phyloP scores from a whole-genome alignment of 805 yeast genomes.

The Yarrowia sp. region DNA sequence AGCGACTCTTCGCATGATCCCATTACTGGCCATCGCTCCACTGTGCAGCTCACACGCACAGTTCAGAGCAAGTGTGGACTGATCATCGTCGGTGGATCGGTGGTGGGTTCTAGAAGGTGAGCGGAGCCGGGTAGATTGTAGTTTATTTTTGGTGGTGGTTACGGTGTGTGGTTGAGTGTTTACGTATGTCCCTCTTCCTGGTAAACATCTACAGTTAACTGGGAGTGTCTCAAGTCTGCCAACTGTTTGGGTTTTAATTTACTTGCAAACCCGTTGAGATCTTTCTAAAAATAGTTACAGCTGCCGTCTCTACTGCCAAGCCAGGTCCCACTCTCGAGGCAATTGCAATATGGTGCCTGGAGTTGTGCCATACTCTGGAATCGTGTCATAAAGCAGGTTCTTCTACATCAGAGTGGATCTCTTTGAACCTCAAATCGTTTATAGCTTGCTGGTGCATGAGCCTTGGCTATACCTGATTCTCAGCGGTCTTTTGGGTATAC shows the following conservation, averaged over 20 bases:
- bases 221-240: background rate
- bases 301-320: background rate
- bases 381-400: too few species aligned
- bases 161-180: too few species aligned
- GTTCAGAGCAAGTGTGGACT: slow-evolving; percentile 19
- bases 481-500: too few species aligned
- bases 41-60: slow-evolving; percentile 5
- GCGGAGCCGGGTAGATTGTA: background rate
- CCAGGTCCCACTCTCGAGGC: background rate
- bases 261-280: background rate
- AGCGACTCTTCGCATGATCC: background rate
- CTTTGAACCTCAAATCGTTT: too few species aligned
- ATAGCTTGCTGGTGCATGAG: too few species aligned
- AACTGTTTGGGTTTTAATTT: background rate
- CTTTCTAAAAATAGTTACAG: background rate
- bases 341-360: too few species aligned
- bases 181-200: too few species aligned
- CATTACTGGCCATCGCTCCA: background rate
- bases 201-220: too few species aligned
- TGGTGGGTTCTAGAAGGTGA: slow-evolving; percentile 18
- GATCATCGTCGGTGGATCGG: slow-evolving; percentile 17
- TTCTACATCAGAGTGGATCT: background rate
- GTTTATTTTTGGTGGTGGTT: background rate
- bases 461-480: too few species aligned
- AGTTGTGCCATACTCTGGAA: too few species aligned